phyloP scores from a whole-genome alignment of 768 basidiomycete species.

The Baorangia bicolor region DNA sequence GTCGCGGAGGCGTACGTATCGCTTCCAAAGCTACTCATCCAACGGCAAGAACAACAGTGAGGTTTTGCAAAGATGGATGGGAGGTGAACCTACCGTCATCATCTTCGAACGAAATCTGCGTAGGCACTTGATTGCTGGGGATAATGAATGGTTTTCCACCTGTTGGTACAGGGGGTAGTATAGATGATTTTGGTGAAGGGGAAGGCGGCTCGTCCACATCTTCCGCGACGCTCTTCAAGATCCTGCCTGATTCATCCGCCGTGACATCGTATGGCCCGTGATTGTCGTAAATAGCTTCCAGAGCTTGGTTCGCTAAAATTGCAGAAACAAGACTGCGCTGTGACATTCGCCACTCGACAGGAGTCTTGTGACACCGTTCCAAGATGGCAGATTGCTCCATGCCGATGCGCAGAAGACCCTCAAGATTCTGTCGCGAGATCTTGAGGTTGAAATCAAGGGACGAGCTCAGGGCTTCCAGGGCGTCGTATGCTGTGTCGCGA shows the following conservation, averaged over 20 bases:
- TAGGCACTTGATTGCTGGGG: background rate
- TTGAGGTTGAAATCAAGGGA: constrained; percentile 37
- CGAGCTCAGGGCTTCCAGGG: constrained; percentile 28
- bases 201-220: background rate
- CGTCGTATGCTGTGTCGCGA: constrained; percentile 25
- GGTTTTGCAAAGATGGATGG: background rate
- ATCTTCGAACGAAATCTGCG: constrained; percentile 9
- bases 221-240: constrained; percentile 10
- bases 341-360: constrained; percentile 48
- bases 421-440: constrained; percentile 38
- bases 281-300: constrained; percentile 18
- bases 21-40: constrained; percentile 13
- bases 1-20: constrained; percentile 20
- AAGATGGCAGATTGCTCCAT: constrained; percentile 41
- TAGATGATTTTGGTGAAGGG: background rate
- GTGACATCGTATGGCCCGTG: constrained; percentile 4
- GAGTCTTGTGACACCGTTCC: constrained; percentile 38
- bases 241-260: constrained; percentile 11
- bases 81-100: constrained; percentile 14
- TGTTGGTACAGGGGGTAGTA: constrained; percentile 12
- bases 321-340: constrained; percentile 37
- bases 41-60: constrained; percentile 1
- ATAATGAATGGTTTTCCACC: constrained; percentile 7
- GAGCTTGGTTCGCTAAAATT: constrained; percentile 22
- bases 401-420: constrained; percentile 37